These are phyloP conservation scores for Mytilinidion resinicola DNA, from an alignment of 495 filamentous ascomycete species.

Conservation along the genomic window DNA sequence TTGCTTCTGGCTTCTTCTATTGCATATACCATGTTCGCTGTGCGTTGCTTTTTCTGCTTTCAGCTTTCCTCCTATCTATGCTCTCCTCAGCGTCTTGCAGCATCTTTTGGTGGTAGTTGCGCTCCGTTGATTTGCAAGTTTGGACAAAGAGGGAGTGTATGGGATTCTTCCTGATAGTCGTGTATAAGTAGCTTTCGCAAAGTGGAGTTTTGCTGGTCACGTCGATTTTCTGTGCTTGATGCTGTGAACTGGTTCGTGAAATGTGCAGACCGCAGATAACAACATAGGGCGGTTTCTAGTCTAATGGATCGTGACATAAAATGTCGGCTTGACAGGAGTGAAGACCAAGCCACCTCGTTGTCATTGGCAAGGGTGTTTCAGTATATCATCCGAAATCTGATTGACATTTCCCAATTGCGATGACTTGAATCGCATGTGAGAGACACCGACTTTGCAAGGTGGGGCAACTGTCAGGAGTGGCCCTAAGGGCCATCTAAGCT, in stretches of 20 bases:
- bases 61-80: background rate
- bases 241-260: background rate
- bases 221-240: background rate
- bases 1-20: background rate
- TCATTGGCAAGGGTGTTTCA: too few species aligned
- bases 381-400: too few species aligned
- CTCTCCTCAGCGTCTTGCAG: background rate
- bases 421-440: too few species aligned
- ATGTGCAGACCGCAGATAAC: background rate
- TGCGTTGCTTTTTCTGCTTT: background rate
- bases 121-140: background rate
- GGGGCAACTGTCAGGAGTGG: too few species aligned
- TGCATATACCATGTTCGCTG: slow-evolving; percentile 25
- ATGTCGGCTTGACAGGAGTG: too few species aligned
- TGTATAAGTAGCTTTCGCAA: slow-evolving; percentile 1
- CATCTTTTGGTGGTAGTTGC: background rate
- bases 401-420: too few species aligned
- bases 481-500: too few species aligned
- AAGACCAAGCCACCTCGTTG: too few species aligned
- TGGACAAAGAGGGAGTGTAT: background rate
- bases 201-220: background rate
- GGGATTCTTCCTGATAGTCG: background rate
- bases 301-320: too few species aligned
- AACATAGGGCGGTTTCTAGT: too few species aligned
- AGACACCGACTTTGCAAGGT: too few species aligned